phyloP scores from a whole-genome alignment of 306 rosid species.

The Erythrophleum fordii region DNA sequence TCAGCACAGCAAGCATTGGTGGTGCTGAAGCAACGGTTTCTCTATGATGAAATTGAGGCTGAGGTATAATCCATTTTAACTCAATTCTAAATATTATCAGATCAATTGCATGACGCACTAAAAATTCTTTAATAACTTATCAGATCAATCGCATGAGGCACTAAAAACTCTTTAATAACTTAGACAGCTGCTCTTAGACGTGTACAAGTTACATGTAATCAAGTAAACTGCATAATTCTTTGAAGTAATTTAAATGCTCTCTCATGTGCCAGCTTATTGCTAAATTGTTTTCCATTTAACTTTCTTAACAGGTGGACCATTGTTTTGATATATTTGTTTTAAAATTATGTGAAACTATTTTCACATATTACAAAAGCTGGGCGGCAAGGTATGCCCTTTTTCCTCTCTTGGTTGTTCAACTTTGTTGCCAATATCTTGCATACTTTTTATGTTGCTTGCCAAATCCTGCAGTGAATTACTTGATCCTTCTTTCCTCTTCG shows the following conservation, averaged over 20 bases:
- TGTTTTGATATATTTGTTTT: slow-evolving; percentile 92
- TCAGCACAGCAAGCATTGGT: slow-evolving; percentile 97
- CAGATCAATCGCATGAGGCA: slow-evolving; percentile 32
- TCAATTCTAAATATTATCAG: slow-evolving; percentile 17
- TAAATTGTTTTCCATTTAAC: slow-evolving; percentile 27
- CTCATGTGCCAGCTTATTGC: background rate
- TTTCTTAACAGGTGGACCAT: slow-evolving; percentile 77
- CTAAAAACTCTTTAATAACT: slow-evolving; percentile 8
- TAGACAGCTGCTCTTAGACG: slow-evolving; percentile 24
- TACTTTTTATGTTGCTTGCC: slow-evolving; percentile 36
- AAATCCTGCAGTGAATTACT: slow-evolving; percentile 82
- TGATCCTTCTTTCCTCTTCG: slow-evolving; percentile 88
- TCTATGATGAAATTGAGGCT: slow-evolving; percentile 98
- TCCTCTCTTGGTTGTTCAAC: slow-evolving; percentile 39
- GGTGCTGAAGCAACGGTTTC: slow-evolving; percentile 88
- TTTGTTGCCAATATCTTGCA: slow-evolving; percentile 34
- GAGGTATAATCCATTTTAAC: slow-evolving; percentile 64
- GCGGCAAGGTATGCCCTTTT: slow-evolving; percentile 76
- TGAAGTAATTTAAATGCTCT: slow-evolving; percentile 23
- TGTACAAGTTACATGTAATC: slow-evolving; percentile 2
- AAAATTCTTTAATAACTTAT: slow-evolving; percentile 9
- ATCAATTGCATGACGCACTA: slow-evolving; percentile 31
- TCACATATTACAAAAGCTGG: slow-evolving; percentile 95
- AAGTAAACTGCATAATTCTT: slow-evolving; percentile 1
- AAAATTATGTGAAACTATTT: slow-evolving; percentile 77